These are phyloP conservation scores for Russula olivacea DNA, from an alignment of 768 basidiomycete genomes.

Conservation along the genomic window DNA sequence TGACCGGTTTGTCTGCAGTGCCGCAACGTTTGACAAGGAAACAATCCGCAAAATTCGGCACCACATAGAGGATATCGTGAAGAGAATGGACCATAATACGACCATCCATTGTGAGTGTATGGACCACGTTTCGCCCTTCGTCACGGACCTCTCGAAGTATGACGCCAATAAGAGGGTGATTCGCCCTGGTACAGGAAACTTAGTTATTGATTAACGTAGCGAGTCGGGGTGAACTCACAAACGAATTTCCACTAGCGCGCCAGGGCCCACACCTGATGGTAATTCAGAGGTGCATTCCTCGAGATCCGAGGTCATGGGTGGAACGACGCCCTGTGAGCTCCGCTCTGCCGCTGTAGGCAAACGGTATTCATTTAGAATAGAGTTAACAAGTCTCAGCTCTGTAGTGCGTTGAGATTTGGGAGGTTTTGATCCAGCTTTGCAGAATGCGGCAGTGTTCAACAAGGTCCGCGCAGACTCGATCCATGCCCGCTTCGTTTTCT, in stretches of 20 bases:
- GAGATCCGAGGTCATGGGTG: neutral
- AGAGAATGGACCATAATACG: constrained; percentile 1
- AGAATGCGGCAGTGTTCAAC: neutral
- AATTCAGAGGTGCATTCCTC: neutral
- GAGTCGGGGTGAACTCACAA: constrained; percentile 24
- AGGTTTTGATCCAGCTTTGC: neutral
- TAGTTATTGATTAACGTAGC: neutral
- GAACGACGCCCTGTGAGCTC: neutral
- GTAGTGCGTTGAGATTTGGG: constrained; percentile 7
- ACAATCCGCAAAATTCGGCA: constrained; percentile 49
- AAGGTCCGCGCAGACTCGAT: neutral
- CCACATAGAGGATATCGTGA: constrained; percentile 52
- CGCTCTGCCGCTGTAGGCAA: neutral
- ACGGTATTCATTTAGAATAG: constrained; percentile 8
- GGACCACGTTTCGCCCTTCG: constrained; percentile 13
- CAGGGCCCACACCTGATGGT: constrained; percentile 23
- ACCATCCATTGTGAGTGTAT: constrained; percentile 11
- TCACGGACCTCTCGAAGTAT: constrained; percentile 7
- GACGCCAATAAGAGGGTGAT: neutral
- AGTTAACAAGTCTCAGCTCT: constrained; percentile 13
- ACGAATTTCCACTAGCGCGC: constrained; percentile 32
- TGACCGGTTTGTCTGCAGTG: constrained; percentile 27
- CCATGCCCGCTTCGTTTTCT: neutral
- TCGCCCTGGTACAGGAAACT: neutral
- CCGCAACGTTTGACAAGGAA: constrained; percentile 50